Evolutionary conservation across 75 land plant genomes (phyloP).

Genomic region (Azolla pinnata): DNA sequence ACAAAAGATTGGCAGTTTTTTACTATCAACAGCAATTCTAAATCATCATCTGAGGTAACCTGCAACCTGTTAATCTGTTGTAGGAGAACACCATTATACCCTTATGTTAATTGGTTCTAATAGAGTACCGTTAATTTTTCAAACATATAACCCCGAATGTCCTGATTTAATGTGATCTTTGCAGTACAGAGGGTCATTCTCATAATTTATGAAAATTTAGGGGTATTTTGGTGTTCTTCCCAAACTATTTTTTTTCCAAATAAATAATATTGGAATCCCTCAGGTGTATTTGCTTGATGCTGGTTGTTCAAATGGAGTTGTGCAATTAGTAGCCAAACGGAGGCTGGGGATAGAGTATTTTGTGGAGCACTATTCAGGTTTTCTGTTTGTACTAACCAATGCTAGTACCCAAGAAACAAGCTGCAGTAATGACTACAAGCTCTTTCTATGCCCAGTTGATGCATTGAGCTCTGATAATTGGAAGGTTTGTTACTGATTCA

Average conservation of each 20-base stretch:
- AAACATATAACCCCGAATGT: too few species aligned
- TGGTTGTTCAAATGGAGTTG: constrained; percentile 22
- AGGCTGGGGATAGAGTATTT: constrained; percentile 69
- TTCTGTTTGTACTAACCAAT: constrained; percentile 87
- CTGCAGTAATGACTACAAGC: constrained; percentile 31
- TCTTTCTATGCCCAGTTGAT: constrained; percentile 52
- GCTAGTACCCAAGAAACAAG: constrained; percentile 20
- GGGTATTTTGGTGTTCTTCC: too few species aligned
- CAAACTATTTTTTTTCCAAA: too few species aligned
- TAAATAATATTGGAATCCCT: too few species aligned
- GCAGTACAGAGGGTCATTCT: too few species aligned
- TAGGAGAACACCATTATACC: too few species aligned
- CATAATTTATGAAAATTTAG: too few species aligned
- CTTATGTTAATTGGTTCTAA: too few species aligned
- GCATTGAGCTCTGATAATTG: constrained; percentile 37
- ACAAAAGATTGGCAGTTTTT: constrained; percentile 88
- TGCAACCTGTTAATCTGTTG: too few species aligned
- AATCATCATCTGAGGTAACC: constrained; percentile 92
- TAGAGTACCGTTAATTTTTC: too few species aligned
- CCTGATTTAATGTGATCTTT: too few species aligned
- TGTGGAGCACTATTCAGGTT: constrained; percentile 82
- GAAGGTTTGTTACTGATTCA: constrained; percentile 51
- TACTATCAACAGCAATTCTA: constrained; percentile 84
- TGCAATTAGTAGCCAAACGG: constrained; percentile 50
- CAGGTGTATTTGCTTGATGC: constrained; percentile 87